A percentile compares a stretch with the other conserved stretches of the same genome.
These are phyloP conservation scores for Pinus tabuliformis DNA, from an alignment of 75 land plant genomes.

Conservation along the genomic window DNA sequence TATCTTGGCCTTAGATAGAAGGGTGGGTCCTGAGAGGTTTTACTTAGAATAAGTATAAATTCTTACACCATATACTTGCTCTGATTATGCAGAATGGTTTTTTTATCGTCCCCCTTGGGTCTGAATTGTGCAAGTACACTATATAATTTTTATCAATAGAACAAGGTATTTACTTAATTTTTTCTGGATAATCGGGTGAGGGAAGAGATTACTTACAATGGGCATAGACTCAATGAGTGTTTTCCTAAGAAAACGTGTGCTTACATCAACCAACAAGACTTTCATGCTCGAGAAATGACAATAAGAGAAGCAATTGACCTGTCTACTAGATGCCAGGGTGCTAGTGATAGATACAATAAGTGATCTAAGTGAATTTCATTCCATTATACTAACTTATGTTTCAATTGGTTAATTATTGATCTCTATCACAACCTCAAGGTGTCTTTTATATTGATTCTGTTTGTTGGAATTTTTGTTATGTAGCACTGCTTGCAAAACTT, in stretches of 20 bases:
- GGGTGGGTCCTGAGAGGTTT: no score
- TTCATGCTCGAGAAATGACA: conserved; percentile 66
- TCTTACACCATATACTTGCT: no score
- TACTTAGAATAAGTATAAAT: no score
- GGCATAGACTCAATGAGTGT: conserved; percentile 64
- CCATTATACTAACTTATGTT: neutral
- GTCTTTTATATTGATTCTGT: neutral
- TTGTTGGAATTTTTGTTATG: conserved; percentile 2
- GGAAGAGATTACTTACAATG: conserved; percentile 80
- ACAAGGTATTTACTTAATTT: neutral
- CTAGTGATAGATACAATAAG: conserved; percentile 48
- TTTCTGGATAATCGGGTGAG: conserved; percentile 25
- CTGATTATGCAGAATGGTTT: no score
- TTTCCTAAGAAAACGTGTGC: conserved; percentile 79
- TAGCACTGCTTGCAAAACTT: conserved; percentile 53
- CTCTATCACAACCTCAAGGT: neutral
- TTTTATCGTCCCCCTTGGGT: conserved; percentile 76
- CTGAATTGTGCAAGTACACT: neutral
- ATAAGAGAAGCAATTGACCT: conserved; percentile 78
- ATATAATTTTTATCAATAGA: neutral
- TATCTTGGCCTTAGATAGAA: no score
- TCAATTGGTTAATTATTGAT: neutral
- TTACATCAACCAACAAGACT: conserved; percentile 73
- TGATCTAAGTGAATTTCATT: neutral
- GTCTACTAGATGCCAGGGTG: conserved; percentile 75